These are phyloP conservation scores for Leccinellum luteum DNA, from an alignment of 768 basidiomycete species.

Conservation along the genomic window DNA sequence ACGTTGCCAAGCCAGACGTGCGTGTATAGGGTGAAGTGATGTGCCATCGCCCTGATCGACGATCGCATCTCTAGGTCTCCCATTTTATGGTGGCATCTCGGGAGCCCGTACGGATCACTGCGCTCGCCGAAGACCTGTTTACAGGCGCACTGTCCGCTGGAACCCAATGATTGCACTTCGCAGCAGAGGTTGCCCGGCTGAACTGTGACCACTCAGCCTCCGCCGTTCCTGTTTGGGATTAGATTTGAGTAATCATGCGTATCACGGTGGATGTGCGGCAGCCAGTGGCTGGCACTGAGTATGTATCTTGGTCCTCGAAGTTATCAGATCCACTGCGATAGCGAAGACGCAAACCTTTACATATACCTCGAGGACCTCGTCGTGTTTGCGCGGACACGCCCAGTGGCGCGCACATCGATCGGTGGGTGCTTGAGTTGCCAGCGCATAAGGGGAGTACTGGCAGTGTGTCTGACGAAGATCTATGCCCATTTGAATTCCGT, in stretches of 20 bases:
- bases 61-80: constrained; percentile 38
- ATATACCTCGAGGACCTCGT: constrained; percentile 61
- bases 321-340: constrained; percentile 62
- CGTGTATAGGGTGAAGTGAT: constrained; percentile 12
- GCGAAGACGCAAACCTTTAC: constrained; percentile 53
- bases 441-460: too few relatives aligned
- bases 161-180: constrained; percentile 66
- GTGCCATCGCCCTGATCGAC: neutral
- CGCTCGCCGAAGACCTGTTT: constrained; percentile 59
- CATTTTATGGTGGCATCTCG: constrained; percentile 61
- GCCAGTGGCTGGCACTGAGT: too few relatives aligned
- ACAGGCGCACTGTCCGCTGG: constrained; percentile 71
- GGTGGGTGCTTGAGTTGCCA: constrained; percentile 27
- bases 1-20: constrained; percentile 70
- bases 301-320: too few relatives aligned
- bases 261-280: too few relatives aligned
- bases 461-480: neutral
- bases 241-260: too few relatives aligned
- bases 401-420: constrained; percentile 38
- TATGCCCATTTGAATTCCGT: neutral
- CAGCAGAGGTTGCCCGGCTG: constrained; percentile 40
- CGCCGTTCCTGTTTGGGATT: too few relatives aligned
- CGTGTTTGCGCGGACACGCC: too few relatives aligned
- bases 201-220: constrained; percentile 45
- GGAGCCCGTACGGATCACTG: constrained; percentile 56